phyloP scores from a whole-genome alignment of 2,329 filamentous ascomycete species.

The Apiospora malaysiana region DNA sequence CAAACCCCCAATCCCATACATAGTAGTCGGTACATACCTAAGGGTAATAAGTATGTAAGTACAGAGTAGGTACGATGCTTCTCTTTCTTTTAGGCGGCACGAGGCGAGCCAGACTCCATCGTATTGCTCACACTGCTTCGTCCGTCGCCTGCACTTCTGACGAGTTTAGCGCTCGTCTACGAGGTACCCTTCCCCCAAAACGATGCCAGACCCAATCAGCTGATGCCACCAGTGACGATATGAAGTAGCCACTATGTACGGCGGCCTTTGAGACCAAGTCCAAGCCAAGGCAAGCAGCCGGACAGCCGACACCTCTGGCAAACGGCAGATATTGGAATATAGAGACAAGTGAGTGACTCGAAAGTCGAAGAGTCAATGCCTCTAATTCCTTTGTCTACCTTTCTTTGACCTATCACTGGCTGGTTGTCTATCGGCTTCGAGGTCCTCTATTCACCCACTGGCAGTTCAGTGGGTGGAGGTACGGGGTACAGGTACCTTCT shows the following conservation, averaged over 20 bases:
- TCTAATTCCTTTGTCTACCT: background rate
- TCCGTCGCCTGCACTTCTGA: conserved; percentile 13
- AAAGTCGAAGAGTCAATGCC: background rate
- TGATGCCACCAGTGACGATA: conserved; percentile 29
- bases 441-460: background rate
- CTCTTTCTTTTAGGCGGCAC: conserved; percentile 4
- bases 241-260: conserved; percentile 19
- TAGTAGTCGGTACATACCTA: background rate
- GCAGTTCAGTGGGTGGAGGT: background rate
- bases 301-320: background rate
- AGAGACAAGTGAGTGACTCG: background rate
- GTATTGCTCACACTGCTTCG: background rate
- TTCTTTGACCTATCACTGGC: background rate
- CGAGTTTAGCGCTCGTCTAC: conserved; percentile 33
- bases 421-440: background rate
- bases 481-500: background rate
- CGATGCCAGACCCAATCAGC: conserved; percentile 32
- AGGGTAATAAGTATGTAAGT: background rate
- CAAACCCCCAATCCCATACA: background rate
- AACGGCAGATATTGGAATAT: background rate
- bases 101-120: background rate
- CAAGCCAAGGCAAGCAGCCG: conserved; percentile 1
- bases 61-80: background rate
- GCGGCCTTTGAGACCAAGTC: conserved; percentile 8
- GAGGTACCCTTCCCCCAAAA: background rate